A percentile compares a stretch with the other conserved stretches of the same genome.
Evolutionary conservation across 2,329 filamentous ascomycete species (phyloP).

Genomic region (Fusarium sp.): DNA sequence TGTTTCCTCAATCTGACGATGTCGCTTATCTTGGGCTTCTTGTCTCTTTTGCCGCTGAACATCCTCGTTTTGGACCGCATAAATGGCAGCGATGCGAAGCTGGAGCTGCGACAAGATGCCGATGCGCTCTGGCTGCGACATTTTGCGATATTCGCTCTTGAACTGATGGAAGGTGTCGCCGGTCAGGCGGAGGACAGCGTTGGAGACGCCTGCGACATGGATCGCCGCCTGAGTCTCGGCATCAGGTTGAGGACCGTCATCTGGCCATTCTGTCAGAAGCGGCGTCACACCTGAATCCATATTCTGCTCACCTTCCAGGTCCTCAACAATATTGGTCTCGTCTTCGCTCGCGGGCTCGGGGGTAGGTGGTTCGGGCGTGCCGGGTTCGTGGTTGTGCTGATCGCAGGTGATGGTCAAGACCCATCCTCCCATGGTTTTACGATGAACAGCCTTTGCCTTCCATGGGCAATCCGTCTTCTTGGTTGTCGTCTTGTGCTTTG

Average conservation of each 20-base stretch:
- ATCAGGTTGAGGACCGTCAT: constrained; percentile 50
- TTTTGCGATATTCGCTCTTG: constrained; percentile 58
- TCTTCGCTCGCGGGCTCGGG: constrained; percentile 51
- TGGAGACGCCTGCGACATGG: constrained; percentile 55
- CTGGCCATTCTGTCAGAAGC: constrained; percentile 31
- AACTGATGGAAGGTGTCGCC: constrained; percentile 59
- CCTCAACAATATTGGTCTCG: constrained; percentile 46
- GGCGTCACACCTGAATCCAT: constrained; percentile 16
- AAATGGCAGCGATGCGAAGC: constrained; percentile 57
- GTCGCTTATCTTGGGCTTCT: constrained; percentile 53
- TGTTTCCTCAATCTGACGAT: constrained; percentile 52
- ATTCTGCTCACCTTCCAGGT: constrained; percentile 37
- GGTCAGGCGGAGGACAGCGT: constrained; percentile 53
- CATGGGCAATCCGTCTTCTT: constrained; percentile 61
- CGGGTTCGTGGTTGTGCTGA: constrained; percentile 59
- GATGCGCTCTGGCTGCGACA: constrained; percentile 55
- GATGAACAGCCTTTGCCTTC: constrained; percentile 59
- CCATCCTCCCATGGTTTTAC: constrained; percentile 58
- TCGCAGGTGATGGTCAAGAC: constrained; percentile 59
- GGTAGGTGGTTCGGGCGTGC: constrained; percentile 57
- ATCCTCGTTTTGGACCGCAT: constrained; percentile 59
- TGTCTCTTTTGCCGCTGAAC: constrained; percentile 54
- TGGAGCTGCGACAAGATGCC: constrained; percentile 55
- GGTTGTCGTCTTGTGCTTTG: constrained; percentile 59
- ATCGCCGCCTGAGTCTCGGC: constrained; percentile 53